Evolutionary conservation across 1,284 basidiomycete genomes (phyloP), one percentile per base, ranked within the genome.

Genomic region (Boletus calvinii): DNA sequence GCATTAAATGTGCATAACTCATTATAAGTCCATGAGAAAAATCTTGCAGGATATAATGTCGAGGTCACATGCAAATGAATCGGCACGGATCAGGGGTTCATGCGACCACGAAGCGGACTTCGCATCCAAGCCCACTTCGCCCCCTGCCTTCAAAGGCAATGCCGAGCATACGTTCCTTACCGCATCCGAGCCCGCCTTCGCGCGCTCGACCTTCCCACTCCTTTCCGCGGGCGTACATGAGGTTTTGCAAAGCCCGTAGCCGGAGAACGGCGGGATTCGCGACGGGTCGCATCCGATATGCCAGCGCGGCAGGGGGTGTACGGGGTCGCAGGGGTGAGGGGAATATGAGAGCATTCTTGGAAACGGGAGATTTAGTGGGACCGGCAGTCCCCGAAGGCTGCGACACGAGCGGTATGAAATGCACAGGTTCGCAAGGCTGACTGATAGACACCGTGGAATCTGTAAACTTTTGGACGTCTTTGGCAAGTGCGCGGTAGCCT

Each of bases 121-220:
- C 66, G 26, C 74, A 70, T 22, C 70, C 73, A 56, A 85, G 70
- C 46, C 71, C 62, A 58, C 82, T 85, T 52, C 74, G 67, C 11
- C 81, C 79, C 17, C 81, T 69, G 9, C 81, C 81, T 55, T 84
- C 83, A 62, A 77, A 81, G 29, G 81, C 82, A 52, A 84, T 63
- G 22, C 78, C 77, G 24, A 78, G 64, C 48, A 85, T 67, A 54
- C 79, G 76, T 67, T 85, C 84, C 65, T 75, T 73, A 46, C 80
- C 81, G 48, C 76, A 77, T 3, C 77, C 75, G 51, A 80, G 66
- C 17, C 70, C 68, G 40, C 75, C 75, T 40, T 79, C 75, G 35
- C 73, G 65, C 30, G 69, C 72, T 17, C 72, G 70, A 5, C 75
- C 75, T 61, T 80, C 74, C 78, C 77, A 77, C 55, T 64, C 62